Percentiles rank a stretch among this genome's conserved stretches.
Evolutionary conservation across 345 rosid genomes (phyloP).

Genomic region (Sisymbrium altissimum): DNA sequence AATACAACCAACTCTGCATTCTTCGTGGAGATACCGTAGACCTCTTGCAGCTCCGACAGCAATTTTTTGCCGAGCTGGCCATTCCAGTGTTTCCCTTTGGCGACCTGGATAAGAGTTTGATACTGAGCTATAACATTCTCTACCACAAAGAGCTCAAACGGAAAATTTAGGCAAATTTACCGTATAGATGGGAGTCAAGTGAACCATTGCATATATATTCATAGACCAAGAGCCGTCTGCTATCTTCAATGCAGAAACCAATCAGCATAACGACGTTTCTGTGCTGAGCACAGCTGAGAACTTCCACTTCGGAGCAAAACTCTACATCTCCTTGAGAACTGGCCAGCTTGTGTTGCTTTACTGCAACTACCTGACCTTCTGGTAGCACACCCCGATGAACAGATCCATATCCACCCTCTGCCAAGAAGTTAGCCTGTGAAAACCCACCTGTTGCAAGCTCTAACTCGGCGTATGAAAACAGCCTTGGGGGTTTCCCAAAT

Average conservation of each 20-base stretch:
- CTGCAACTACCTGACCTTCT: constrained; percentile 98
- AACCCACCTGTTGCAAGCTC: constrained; percentile 98
- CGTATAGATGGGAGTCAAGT: constrained; percentile 88
- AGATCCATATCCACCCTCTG: constrained; percentile 98
- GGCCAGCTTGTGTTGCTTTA: constrained; percentile 96
- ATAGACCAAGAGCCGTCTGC: constrained; percentile 87
- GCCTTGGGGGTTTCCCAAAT: constrained; percentile 95
- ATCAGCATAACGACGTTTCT: constrained; percentile 96
- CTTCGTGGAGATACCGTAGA: constrained; percentile 97
- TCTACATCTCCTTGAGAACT: constrained; percentile 99
- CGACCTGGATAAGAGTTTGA: constrained; percentile 47
- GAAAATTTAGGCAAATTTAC: constrained; percentile 36
- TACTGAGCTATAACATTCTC: constrained; percentile 11
- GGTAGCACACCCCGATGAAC: constrained; percentile 96
- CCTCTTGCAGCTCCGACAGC: constrained; percentile 99
- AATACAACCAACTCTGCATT: constrained; percentile 99
- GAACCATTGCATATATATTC: constrained; percentile 99
- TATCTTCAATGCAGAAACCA: constrained; percentile 95
- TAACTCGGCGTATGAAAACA: constrained; percentile 91
- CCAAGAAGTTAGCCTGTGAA: constrained; percentile 96
- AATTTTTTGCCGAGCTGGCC: constrained; percentile 93
- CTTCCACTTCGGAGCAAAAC: constrained; percentile 99
- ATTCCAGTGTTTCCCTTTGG: constrained; percentile 61
- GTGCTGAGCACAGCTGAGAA: constrained; percentile 98
- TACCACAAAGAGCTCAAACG: neutral